Base-by-base conservation (phyloP, 2,329 filamentous ascomycete genomes). In the Ophiostoma piceae region DNA sequence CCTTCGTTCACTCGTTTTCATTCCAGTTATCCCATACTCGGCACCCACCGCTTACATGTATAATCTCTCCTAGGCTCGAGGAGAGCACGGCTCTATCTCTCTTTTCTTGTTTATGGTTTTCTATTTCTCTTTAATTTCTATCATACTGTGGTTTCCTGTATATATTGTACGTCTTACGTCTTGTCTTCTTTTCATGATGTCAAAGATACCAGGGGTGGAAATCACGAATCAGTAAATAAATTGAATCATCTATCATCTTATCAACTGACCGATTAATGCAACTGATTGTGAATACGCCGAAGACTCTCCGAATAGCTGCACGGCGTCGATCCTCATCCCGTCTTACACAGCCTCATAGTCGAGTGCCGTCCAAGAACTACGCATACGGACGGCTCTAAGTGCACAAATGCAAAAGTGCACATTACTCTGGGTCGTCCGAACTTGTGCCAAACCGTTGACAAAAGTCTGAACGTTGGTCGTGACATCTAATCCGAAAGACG, bases 131-230 rank as follows among this genome's bases (percentile, higher is more conserved):
- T 57, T 57, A 57, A 57, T 57, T 57, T 57, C 51, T 57, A 57
- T 57, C 51, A 57, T 57, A 57, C 51, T 26, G 22, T 57, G 51
- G 51, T 57, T 57, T 57, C 51, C 51, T 57, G 51, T 57, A 57
- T 57, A 57, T 22, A 26, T 57, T 57, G 8, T 57, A 57, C 11
- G 39, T 41, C 9, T 41, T 41, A 41, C 39, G 22, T 26, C 51
- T 5, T 57, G 26, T 57, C 1, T 26, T 22, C 16, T 57, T n/a
- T 22, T 57, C 51, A 57, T 57, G 22, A 57, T 57, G 51, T 57
- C 9, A 11, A 57, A 12, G 51, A 57, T 57, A 57, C 51, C 51
- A 57, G 51, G 51, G 51, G 8, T 29, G 51, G 51, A 57, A 26
- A 57, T 29, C 51, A 57, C n/a, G 26, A 57, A 57, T 6, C 35